Base-by-base conservation (phyloP, 1,139 yeast genomes). In the Hansenula lynferdii region DNA sequence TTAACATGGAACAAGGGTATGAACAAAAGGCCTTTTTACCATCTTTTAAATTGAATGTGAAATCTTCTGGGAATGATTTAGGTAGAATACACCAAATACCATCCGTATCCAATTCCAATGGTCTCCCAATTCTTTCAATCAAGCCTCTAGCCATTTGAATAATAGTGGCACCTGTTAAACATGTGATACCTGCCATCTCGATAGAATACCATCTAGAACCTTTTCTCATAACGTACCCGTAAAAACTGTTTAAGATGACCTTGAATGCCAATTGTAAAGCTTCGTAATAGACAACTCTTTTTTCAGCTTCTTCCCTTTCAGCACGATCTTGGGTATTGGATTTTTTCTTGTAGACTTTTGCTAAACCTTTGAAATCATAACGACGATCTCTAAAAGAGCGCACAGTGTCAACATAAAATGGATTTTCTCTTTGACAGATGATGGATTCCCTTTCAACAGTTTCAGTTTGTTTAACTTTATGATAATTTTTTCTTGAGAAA, bases 1-100 rank as follows among this genome's bases (percentile, higher is more conserved):
- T 94, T 64, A 94, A 69, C 97, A 94, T 92, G 4, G 95, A 86
- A 61, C 98, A 90, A 1, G 98, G 97, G 58, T 92, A 94, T 18
- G 96, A 94, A 38, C 90, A 69, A 37, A 76, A 72, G 8, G 87
- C 63, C 41, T 75, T 80, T 56, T 86, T 86, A 6, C 97, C 98
- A 54, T 83, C 81, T 48, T 78, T 76, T 48, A 85, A 61, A 45
- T 77, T 73, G 55, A 94, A 77, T 21, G 70, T 70, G 58, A 72
- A 89, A 50, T 89, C 85, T 54, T 92, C 98, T 0, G 99, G 99
- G 57, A 94, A 94, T 1, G 96, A 76, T 35, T 77, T 73, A 1
- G 99, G 98, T 36, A 94, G 67, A 49, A 90, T 92, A 75, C 99
- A 94, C 99, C 99, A 94, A 57, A 94, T 94, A 69, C 99, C 99